Evolutionary conservation across 805 yeast species (phyloP).

Genomic region (Schwanniomyces pseudopolymorphus): DNA sequence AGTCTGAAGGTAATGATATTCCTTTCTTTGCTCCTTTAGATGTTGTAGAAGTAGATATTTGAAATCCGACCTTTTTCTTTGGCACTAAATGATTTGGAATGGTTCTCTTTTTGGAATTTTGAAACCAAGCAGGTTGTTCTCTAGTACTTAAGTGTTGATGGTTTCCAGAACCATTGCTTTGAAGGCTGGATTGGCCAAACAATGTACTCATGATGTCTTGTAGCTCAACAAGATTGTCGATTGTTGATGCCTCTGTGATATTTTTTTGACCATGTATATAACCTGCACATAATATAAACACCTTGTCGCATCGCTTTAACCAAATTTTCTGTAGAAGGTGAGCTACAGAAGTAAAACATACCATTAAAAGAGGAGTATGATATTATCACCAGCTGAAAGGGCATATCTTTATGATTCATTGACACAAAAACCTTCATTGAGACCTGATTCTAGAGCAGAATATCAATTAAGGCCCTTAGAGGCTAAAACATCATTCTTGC

Average conservation of each 20-base stretch:
- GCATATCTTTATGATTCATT: conserved; percentile 77
- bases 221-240: not conserved
- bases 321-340: not conserved
- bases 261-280: not conserved
- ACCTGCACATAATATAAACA: not conserved
- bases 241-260: not conserved
- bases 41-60: conserved; percentile 23
- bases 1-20: conserved; percentile 5
- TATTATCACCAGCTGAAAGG: conserved; percentile 73
- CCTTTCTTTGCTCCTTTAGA: conserved; percentile 9
- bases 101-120: conserved; percentile 30
- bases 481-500: conserved; percentile 76
- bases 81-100: conserved; percentile 44
- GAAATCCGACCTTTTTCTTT: conserved; percentile 40
- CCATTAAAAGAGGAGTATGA: conserved; percentile 38
- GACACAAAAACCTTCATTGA: conserved; percentile 52
- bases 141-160: conserved; percentile 7
- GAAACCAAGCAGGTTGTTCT: conserved; percentile 36
- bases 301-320: not conserved
- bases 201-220: conserved; percentile 8
- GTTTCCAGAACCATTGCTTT: conserved; percentile 4
- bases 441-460: conserved; percentile 82
- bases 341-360: not conserved
- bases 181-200: conserved; percentile 10
- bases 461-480: conserved; percentile 85